A percentile compares a stretch with the other conserved stretches of the same genome.
These are phyloP conservation scores for Microstroma glucosiphilum DNA, from an alignment of 1,284 basidiomycete genomes.

Conservation along the genomic window DNA sequence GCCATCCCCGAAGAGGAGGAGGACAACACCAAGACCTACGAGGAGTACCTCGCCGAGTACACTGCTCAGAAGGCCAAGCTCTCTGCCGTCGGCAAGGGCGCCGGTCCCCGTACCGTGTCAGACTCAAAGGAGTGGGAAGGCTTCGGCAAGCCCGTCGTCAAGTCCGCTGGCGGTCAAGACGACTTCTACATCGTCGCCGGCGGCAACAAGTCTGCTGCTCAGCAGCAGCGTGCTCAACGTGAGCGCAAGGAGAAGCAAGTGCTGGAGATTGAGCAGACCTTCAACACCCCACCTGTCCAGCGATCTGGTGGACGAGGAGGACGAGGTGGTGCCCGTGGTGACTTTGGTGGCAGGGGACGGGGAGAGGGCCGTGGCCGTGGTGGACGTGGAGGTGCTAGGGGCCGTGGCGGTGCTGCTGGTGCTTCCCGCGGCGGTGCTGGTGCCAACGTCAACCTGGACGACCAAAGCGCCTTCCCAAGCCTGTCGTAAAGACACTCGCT, in stretches of 20 bases:
- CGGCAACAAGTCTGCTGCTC: conserved; percentile 17
- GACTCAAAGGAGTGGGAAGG: conserved; percentile 13
- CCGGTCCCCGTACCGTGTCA: conserved; percentile 13
- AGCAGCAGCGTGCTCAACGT: conserved; percentile 20
- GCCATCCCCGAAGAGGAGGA: conserved; percentile 64
- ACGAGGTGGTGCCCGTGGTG: conserved; percentile 17
- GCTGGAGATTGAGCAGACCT: conserved; percentile 22
- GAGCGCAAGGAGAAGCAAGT: conserved; percentile 21
- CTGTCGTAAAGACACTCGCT: conserved; percentile 26
- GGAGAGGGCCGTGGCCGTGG: conserved; percentile 14
- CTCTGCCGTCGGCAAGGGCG: conserved; percentile 26
- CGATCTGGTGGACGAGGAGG: conserved; percentile 17
- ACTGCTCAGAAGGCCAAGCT: conserved; percentile 52
- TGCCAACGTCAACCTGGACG: conserved; percentile 57
- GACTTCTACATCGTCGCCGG: conserved; percentile 35
- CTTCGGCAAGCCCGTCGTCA: conserved; percentile 40
- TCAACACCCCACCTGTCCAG: conserved; percentile 12
- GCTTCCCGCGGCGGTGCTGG: conserved; percentile 53
- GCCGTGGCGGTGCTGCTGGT: conserved; percentile 23
- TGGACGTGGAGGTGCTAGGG: conserved; percentile 17
- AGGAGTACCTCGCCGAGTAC: conserved; percentile 72
- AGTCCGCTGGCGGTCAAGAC: conserved; percentile 21
- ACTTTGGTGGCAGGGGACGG: conserved; percentile 13
- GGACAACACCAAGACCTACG: conserved; percentile 78
- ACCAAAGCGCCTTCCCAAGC: conserved; percentile 48